Conservation (phyloP, 257 asterid genomes). For the Nyctanthes arbortristis region DNA sequence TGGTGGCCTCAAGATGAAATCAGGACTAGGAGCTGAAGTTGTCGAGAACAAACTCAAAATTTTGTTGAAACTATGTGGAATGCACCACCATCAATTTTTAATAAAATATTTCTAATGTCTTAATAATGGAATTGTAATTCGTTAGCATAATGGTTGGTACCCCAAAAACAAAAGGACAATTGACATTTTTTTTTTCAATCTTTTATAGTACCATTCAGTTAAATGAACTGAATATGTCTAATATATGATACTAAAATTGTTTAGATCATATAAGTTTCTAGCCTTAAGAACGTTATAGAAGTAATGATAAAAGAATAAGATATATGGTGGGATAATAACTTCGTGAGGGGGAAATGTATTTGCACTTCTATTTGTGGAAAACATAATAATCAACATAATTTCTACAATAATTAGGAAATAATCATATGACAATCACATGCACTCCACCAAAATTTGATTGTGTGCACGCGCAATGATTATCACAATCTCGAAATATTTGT, state of each 20-base stretch:
- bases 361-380: not conserved
- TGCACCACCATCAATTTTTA: too few relatives aligned
- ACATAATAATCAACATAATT: not conserved
- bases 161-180: too few relatives aligned
- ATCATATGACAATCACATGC: not conserved
- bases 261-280: not conserved
- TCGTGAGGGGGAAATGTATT: too few relatives aligned
- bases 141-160: too few relatives aligned
- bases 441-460: not conserved
- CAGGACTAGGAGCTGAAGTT: too few relatives aligned
- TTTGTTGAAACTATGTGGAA: too few relatives aligned
- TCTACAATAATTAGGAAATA: not conserved
- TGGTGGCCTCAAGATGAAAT: too few relatives aligned
- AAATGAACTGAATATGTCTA: not conserved
- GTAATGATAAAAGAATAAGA: not conserved
- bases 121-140: too few relatives aligned
- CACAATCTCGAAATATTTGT: too few relatives aligned
- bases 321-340: not conserved
- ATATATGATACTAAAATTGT: not conserved
- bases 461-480: conserved; percentile 1
- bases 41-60: too few relatives aligned
- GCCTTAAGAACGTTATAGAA: not conserved
- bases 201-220: not conserved
- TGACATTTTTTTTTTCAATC: not conserved
- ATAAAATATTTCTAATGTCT: too few relatives aligned